These are phyloP conservation scores for Zalaria obscura DNA, from an alignment of 2,329 filamentous ascomycete genomes.

Conservation along the genomic window DNA sequence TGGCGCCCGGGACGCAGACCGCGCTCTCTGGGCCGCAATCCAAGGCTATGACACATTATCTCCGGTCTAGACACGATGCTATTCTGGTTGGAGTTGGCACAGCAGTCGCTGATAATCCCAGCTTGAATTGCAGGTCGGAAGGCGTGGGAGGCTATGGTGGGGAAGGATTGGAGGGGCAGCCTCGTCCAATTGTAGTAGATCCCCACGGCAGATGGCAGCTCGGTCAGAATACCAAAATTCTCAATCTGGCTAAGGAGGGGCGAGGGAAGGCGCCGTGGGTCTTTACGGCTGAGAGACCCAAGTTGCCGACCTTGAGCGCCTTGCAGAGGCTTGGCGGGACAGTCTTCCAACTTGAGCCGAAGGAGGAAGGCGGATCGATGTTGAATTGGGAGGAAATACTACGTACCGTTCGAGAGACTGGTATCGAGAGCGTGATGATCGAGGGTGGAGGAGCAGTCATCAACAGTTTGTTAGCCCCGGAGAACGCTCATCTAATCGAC, in stretches of 20 bases:
- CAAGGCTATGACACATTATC: slow-evolving; percentile 86
- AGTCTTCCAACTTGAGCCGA: background rate
- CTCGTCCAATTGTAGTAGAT: slow-evolving; percentile 71
- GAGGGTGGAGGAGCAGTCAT: slow-evolving; percentile 78
- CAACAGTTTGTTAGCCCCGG: slow-evolving; percentile 55
- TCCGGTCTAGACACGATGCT: slow-evolving; percentile 68
- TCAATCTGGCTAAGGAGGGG: slow-evolving; percentile 49
- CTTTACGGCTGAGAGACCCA: slow-evolving; percentile 35
- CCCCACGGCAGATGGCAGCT: slow-evolving; percentile 62
- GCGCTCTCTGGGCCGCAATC: slow-evolving; percentile 67
- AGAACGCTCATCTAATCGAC: slow-evolving; percentile 49
- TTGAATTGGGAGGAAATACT: slow-evolving; percentile 51
- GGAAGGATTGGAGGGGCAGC: slow-evolving; percentile 44
- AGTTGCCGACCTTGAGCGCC: slow-evolving; percentile 12
- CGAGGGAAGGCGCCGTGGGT: slow-evolving; percentile 62
- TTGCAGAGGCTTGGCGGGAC: background rate
- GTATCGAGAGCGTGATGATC: slow-evolving; percentile 71
- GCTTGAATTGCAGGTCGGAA: slow-evolving; percentile 65
- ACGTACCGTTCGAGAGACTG: slow-evolving; percentile 39
- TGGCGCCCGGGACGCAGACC: slow-evolving; percentile 68
- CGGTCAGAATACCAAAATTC: slow-evolving; percentile 41
- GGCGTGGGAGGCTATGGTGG: slow-evolving; percentile 44
- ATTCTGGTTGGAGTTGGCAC: slow-evolving; percentile 80
- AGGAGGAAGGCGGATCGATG: slow-evolving; percentile 23
- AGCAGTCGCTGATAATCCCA: slow-evolving; percentile 70